Percentiles rank a stretch among this genome's conserved stretches.
Conservation (phyloP, 208 protist species). For the Willaertia magna region DNA sequence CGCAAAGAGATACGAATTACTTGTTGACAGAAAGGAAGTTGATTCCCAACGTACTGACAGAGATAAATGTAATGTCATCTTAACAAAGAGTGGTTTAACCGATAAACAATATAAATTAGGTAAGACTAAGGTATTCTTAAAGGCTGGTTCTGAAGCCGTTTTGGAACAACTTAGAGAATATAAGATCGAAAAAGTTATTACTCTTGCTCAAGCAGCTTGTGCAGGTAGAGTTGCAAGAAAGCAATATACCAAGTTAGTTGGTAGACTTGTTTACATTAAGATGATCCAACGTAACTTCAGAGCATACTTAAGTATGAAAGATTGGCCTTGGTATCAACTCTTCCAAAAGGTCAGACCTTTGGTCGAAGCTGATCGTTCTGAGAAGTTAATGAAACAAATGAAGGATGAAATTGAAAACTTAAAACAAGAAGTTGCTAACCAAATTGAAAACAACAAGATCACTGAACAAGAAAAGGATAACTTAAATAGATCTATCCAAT, state of each 20-base stretch:
- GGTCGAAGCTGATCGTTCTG: conserved; percentile 22
- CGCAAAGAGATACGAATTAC: conserved; percentile 24
- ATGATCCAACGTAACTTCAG: conserved; percentile 49
- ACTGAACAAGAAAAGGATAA: conserved; percentile 19
- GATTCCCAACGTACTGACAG: background rate
- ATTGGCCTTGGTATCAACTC: conserved; percentile 30
- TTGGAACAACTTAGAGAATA: conserved; percentile 53
- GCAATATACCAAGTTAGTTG: conserved; percentile 33
- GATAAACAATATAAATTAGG: conserved; percentile 18
- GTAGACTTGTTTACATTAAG: conserved; percentile 36
- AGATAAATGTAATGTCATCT: background rate
- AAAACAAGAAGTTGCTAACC: conserved; percentile 33
- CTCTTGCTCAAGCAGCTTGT: conserved; percentile 40
- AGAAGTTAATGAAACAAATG: conserved; percentile 23
- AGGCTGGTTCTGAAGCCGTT: conserved; percentile 39
- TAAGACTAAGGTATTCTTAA: conserved; percentile 37
- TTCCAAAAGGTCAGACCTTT: conserved; percentile 45
- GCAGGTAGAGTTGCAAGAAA: conserved; percentile 41
- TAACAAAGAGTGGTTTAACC: background rate
- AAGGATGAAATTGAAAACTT: conserved; percentile 36
- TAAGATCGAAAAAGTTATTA: conserved; percentile 39
- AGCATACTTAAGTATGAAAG: conserved; percentile 16
- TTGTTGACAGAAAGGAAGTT: conserved; percentile 1
- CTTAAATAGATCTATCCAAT: background rate
- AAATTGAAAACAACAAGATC: conserved; percentile 34